Evolutionary conservation across 306 rosid genomes (phyloP).

Genomic region (Acacia crassicarpa): DNA sequence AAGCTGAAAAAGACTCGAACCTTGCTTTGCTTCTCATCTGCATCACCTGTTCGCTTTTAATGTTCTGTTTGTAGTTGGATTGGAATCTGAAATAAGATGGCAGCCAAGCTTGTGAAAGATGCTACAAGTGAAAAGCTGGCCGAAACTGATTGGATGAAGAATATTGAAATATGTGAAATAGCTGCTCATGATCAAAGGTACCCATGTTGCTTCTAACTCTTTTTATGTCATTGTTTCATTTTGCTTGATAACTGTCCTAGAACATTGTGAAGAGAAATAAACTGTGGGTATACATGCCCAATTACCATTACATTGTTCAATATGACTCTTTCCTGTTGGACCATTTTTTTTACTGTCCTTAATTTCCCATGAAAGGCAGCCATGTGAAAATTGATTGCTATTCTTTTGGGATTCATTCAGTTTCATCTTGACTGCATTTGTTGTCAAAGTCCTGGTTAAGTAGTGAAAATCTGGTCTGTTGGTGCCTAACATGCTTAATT

Average conservation of each 20-base stretch:
- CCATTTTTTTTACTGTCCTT: neutral
- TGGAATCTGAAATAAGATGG: conserved; percentile 54
- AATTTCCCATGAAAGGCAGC: neutral
- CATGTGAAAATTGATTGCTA: neutral
- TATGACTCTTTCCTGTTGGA: neutral
- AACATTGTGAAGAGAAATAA: conserved; percentile 17
- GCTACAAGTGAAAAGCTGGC: conserved; percentile 82
- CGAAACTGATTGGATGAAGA: conserved; percentile 87
- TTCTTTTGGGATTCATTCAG: neutral
- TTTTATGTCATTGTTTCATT: conserved; percentile 14
- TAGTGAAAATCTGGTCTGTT: conserved; percentile 4
- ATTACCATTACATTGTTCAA: neutral
- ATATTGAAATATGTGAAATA: conserved; percentile 85
- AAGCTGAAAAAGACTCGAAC: neutral
- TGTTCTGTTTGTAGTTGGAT: conserved; percentile 28
- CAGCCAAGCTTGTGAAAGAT: conserved; percentile 78
- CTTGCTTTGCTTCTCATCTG: neutral
- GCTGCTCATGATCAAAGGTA: conserved; percentile 89
- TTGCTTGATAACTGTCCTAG: conserved; percentile 16
- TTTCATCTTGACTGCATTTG: conserved; percentile 14
- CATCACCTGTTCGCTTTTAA: neutral
- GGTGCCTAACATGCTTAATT: neutral
- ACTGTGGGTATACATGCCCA: neutral
- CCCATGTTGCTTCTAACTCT: neutral
- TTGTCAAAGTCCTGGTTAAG: neutral